A percentile compares a stretch with the other conserved stretches of the same genome.
Evolutionary conservation across 163 green algal species (phyloP).

Genomic region (Scenedesmus sp.): DNA sequence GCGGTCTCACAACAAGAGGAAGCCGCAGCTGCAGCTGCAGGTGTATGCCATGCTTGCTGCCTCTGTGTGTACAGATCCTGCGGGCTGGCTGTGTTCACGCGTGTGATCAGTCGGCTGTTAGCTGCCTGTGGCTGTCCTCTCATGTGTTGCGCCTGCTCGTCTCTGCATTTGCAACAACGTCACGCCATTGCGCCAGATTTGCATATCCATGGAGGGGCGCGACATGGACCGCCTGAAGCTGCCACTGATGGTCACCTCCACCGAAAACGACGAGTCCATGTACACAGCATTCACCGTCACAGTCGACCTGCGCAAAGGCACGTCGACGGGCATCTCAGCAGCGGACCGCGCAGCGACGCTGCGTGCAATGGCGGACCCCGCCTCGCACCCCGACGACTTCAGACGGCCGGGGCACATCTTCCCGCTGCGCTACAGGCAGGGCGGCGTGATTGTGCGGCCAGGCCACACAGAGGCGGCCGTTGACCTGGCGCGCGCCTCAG

Average conservation of each 20-base stretch:
- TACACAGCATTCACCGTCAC: slow-evolving; percentile 98
- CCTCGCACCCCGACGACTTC: slow-evolving; percentile 77
- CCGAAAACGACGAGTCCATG: slow-evolving; percentile 94
- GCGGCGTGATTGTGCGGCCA: slow-evolving; percentile 89
- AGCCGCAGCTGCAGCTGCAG: neutral
- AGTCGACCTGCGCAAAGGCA: slow-evolving; percentile 89
- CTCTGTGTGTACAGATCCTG: no score
- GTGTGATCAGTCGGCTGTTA: no score
- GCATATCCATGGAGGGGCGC: slow-evolving; percentile 88
- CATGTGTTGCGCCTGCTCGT: neutral
- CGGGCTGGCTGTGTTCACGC: neutral
- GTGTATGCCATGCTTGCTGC: neutral
- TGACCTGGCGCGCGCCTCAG: slow-evolving; percentile 91
- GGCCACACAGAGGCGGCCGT: slow-evolving; percentile 97
- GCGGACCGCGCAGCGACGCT: slow-evolving; percentile 91
- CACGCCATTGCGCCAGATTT: slow-evolving; percentile 2
- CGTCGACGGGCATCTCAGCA: slow-evolving; percentile 95
- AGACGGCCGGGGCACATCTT: slow-evolving; percentile 97
- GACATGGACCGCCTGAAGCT: slow-evolving; percentile 92
- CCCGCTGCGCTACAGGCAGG: slow-evolving; percentile 84
- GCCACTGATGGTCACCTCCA: slow-evolving; percentile 93
- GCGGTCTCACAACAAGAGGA: neutral
- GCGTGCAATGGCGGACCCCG: slow-evolving; percentile 80
- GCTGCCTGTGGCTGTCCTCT: no score
- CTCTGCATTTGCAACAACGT: neutral